Evolutionary conservation across 495 filamentous ascomycete genomes (phyloP).

Genomic region (Neurospora discreta): DNA sequence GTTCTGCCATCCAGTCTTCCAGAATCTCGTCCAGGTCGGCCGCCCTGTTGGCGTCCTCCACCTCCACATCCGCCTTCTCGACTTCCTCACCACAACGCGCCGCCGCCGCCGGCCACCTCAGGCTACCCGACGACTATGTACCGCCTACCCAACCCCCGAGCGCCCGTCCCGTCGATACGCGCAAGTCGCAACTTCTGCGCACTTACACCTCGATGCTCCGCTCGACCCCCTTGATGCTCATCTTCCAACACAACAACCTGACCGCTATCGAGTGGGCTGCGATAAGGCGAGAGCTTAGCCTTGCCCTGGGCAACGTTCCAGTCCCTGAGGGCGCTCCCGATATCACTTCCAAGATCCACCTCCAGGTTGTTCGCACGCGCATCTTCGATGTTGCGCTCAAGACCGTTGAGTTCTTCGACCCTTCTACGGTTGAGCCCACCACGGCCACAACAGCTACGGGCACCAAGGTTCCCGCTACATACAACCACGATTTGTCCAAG

Average conservation of each 20-base stretch:
- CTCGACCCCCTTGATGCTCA: slow-evolving; percentile 74
- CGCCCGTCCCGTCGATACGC: slow-evolving; percentile 70
- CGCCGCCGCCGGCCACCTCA: slow-evolving; percentile 30
- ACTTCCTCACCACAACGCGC: slow-evolving; percentile 25
- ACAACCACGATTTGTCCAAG: slow-evolving; percentile 67
- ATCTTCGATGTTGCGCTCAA: slow-evolving; percentile 77
- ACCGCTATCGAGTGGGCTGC: slow-evolving; percentile 77
- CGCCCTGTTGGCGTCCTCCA: slow-evolving; percentile 9
- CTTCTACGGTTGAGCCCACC: slow-evolving; percentile 26
- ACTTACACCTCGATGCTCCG: slow-evolving; percentile 89
- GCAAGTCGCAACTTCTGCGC: slow-evolving; percentile 90
- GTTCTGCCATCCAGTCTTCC: slow-evolving; percentile 10
- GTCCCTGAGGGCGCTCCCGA: slow-evolving; percentile 4
- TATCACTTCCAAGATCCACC: slow-evolving; percentile 45
- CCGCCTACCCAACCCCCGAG: slow-evolving; percentile 78
- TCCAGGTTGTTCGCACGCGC: slow-evolving; percentile 76
- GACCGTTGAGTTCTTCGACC: slow-evolving; percentile 78
- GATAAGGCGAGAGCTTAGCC: slow-evolving; percentile 68
- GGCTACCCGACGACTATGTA: slow-evolving; percentile 42
- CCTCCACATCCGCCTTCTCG: slow-evolving; percentile 4
- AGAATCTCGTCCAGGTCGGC: slow-evolving; percentile 9
- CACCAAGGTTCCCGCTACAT: slow-evolving; percentile 27
- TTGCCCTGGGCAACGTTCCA: slow-evolving; percentile 53
- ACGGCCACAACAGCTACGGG: slow-evolving; percentile 15
- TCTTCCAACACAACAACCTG: slow-evolving; percentile 97